These are phyloP conservation scores for Aspergillus mulundensis DNA, from an alignment of 495 filamentous ascomycete genomes.

Conservation along the genomic window DNA sequence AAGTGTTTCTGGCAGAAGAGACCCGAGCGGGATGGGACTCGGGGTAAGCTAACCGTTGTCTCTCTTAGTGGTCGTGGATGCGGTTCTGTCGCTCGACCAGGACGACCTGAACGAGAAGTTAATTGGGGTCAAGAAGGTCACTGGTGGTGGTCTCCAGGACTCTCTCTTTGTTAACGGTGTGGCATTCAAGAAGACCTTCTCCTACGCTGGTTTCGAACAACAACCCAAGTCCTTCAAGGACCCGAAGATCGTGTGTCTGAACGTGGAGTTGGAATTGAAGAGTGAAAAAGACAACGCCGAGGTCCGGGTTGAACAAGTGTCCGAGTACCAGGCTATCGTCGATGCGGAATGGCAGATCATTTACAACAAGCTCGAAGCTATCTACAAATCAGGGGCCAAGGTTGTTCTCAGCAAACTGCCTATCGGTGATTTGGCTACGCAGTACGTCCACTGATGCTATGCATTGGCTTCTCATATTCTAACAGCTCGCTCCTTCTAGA, in stretches of 20 bases:
- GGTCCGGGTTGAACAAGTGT: slow-evolving; percentile 95
- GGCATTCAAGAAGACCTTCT: slow-evolving; percentile 99
- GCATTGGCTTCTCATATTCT: neutral
- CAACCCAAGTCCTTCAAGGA: slow-evolving; percentile 93
- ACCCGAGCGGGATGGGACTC: too few relatives aligned
- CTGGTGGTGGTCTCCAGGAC: slow-evolving; percentile 93
- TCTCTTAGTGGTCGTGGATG: slow-evolving; percentile 87
- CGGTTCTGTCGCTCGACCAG: slow-evolving; percentile 94
- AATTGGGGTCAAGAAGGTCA: slow-evolving; percentile 97
- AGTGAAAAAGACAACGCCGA: slow-evolving; percentile 99
- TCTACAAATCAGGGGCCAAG: slow-evolving; percentile 89
- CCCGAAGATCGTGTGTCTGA: slow-evolving; percentile 92
- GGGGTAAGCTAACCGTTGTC: slow-evolving; percentile 13
- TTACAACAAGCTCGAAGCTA: slow-evolving; percentile 94
- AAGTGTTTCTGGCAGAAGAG: too few relatives aligned
- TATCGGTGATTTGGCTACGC: slow-evolving; percentile 95
- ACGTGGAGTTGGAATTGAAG: slow-evolving; percentile 96
- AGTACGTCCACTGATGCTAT: slow-evolving; percentile 48
- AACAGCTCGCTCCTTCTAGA: slow-evolving; percentile 28
- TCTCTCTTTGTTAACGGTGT: slow-evolving; percentile 97
- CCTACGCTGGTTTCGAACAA: slow-evolving; percentile 98
- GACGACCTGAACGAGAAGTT: slow-evolving; percentile 96
- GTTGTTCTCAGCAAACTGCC: slow-evolving; percentile 96
- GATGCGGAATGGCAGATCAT: slow-evolving; percentile 99
- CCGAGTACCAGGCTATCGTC: slow-evolving; percentile 98